Base-by-base conservation (phyloP, 1,284 basidiomycete species). In the Melampsora larici-populina region DNA sequence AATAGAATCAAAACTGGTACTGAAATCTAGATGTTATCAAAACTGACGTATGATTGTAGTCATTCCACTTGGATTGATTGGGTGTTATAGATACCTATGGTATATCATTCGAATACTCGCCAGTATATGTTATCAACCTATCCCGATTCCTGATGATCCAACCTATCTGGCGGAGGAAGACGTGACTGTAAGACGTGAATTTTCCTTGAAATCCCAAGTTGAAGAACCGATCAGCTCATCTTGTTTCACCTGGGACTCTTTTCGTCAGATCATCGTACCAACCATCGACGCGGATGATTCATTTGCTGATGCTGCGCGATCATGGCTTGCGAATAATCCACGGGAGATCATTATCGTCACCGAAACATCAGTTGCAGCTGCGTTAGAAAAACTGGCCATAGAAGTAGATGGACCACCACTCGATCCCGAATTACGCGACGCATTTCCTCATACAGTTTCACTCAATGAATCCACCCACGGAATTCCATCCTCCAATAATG, bases 341-440 rank as follows among this genome's bases (percentile, higher is more conserved):
- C 93, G 93, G 83, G 92, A 95, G 85, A 93, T 95, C 82, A 87
- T 94, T 87, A 94, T 95, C 85, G 91, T 95, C 83, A 95, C 93
- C 11, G 93, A 94, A 85, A 92, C 93, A 83, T 90, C 90, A 84
- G 94, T 94, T 92, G 87, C 88, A 46, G 90, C 88, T 0, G 91
- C 92, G 1, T 87, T 95, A 1, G 90, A 94, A 83, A 91, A 92
- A 69, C 89, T 96, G 74, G 93, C 93, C 71, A 88, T 92, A 82
- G 87, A 89, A 51, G 92, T 96, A 83, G 91, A 94, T 84, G 58
- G 58, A 26, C 58, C 58, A 11, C 58, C 58, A 31, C 24, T 60
- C 8, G 58, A 60, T 60, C 58, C 58, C 58, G 58, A 60, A 26
- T 21, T 60, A 60, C 58, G 58, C 24, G 58, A 60, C 15, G 58